Percentiles rank a stretch among this genome's conserved stretches.
Conservation (phyloP, 768 basidiomycete genomes). For the Psilocybe cubensis region DNA sequence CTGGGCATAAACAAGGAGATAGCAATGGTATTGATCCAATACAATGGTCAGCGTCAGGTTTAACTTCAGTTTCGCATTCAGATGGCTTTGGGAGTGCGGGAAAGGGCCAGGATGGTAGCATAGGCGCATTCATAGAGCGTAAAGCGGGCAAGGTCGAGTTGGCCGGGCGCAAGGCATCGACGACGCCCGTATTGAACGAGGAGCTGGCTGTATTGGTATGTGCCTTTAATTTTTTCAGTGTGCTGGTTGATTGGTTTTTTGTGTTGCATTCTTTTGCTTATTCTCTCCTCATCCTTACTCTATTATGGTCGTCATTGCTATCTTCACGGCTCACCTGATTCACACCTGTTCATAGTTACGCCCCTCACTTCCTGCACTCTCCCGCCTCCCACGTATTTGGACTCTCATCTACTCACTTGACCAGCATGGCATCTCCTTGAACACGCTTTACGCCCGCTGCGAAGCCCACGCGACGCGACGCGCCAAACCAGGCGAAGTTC, state of each 20-base stretch:
- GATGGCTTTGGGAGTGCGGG: not conserved
- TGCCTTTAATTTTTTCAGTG: slow-evolving; percentile 8
- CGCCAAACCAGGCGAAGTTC: slow-evolving; percentile 28
- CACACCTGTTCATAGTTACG: slow-evolving; percentile 57
- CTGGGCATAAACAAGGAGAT: too few relatives aligned
- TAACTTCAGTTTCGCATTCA: too few relatives aligned
- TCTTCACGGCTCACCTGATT: not conserved
- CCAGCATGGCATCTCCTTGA: slow-evolving; percentile 92
- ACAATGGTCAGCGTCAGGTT: not conserved
- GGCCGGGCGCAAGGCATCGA: slow-evolving; percentile 58
- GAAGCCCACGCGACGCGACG: slow-evolving; percentile 40
- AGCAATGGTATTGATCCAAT: not conserved
- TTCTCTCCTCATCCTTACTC: not conserved
- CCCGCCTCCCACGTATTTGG: slow-evolving; percentile 74
- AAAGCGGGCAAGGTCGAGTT: slow-evolving; percentile 52
- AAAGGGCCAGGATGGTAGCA: slow-evolving; percentile 19
- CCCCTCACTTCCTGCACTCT: slow-evolving; percentile 70
- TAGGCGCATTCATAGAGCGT: slow-evolving; percentile 54
- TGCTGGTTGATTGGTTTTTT: too few relatives aligned
- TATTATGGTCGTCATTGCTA: not conserved
- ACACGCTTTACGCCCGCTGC: slow-evolving; percentile 80
- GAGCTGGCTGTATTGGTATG: slow-evolving; percentile 66
- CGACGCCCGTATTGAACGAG: slow-evolving; percentile 52
- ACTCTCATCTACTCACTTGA: slow-evolving; percentile 87
- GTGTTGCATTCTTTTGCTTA: not conserved